phyloP scores from a whole-genome alignment of 1,284 basidiomycete species.

The Leucoagaricus sp. region DNA sequence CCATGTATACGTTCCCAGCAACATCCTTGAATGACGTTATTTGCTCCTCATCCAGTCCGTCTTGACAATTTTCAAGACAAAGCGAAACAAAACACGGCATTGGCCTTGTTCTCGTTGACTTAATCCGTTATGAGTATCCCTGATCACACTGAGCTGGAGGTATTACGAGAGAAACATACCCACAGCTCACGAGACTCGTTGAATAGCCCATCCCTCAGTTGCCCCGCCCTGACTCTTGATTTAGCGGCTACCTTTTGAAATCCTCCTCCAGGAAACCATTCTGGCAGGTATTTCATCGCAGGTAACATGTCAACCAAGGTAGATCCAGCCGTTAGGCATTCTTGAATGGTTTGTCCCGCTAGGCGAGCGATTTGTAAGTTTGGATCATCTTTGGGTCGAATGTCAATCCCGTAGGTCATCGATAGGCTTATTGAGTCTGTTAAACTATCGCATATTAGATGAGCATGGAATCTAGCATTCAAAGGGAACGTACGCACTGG shows the following conservation, averaged over 20 bases:
- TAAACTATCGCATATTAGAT: not conserved
- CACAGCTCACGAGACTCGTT: constrained; percentile 1
- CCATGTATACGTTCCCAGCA: constrained; percentile 6
- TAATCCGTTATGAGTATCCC: too few species aligned
- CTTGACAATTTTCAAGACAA: not conserved
- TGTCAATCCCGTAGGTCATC: constrained; percentile 17
- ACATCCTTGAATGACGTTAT: constrained; percentile 4
- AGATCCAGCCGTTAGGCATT: constrained; percentile 7
- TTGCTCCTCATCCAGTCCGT: not conserved
- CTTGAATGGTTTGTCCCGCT: not conserved
- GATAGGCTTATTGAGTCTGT: constrained; percentile 15
- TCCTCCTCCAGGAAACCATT: constrained; percentile 23
- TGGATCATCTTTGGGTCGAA: constrained; percentile 15
- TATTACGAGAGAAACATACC: not conserved
- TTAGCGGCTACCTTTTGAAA: constrained; percentile 38
- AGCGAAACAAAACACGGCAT: constrained; percentile 8
- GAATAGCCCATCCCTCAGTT: constrained; percentile 2
- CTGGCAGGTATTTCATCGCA: constrained; percentile 20
- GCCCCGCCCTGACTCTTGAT: constrained; percentile 24
- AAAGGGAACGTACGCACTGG: constrained; percentile 24
- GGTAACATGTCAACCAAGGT: constrained; percentile 17
- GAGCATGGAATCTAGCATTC: not conserved
- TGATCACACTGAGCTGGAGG: too few species aligned
- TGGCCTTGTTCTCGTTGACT: not conserved
- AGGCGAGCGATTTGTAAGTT: constrained; percentile 16